These are phyloP conservation scores for Pleurotus cornucopiae DNA, from an alignment of 768 basidiomycete species.

Conservation along the genomic window DNA sequence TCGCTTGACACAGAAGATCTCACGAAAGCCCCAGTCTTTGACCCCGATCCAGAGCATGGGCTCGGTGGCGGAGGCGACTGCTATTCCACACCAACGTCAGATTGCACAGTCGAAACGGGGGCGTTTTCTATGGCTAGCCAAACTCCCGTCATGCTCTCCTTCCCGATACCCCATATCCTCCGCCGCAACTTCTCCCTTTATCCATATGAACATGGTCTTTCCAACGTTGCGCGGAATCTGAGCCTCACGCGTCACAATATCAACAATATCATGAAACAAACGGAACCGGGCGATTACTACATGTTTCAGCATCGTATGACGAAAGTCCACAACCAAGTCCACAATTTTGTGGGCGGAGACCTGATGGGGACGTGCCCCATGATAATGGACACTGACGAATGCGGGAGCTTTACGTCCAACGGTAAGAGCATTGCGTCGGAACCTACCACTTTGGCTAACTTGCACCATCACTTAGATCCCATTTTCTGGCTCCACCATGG, in stretches of 20 bases:
- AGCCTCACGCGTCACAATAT: slow-evolving; percentile 2
- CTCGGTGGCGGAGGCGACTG: slow-evolving; percentile 10
- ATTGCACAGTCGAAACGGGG: slow-evolving; percentile 7
- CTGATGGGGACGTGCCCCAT: slow-evolving; percentile 12
- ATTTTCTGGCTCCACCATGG: slow-evolving; percentile 14
- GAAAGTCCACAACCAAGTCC: slow-evolving; percentile 11
- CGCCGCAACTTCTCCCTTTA: slow-evolving; percentile 12
- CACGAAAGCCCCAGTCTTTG: slow-evolving; percentile 9
- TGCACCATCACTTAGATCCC: slow-evolving; percentile 6
- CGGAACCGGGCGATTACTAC: slow-evolving; percentile 11
- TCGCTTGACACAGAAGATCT: slow-evolving; percentile 10
- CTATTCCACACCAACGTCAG: slow-evolving; percentile 4
- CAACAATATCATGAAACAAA: background rate
- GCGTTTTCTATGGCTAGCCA: slow-evolving; percentile 3
- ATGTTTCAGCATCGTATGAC: slow-evolving; percentile 11
- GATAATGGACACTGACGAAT: background rate
- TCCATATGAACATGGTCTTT: background rate
- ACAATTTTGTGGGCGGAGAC: slow-evolving; percentile 15
- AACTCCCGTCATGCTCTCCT: slow-evolving; percentile 8
- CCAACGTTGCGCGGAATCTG: slow-evolving; percentile 3
- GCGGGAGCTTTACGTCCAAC: slow-evolving; percentile 9
- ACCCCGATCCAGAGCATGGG: slow-evolving; percentile 9
- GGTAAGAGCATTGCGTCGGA: slow-evolving; percentile 1
- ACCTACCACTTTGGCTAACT: background rate
- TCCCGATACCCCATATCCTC: slow-evolving; percentile 12